Evolutionary conservation across 2,329 filamentous ascomycete species (phyloP), one percentile per base, ranked within the genome.

Genomic region (Clonostachys rhizophaga): DNA sequence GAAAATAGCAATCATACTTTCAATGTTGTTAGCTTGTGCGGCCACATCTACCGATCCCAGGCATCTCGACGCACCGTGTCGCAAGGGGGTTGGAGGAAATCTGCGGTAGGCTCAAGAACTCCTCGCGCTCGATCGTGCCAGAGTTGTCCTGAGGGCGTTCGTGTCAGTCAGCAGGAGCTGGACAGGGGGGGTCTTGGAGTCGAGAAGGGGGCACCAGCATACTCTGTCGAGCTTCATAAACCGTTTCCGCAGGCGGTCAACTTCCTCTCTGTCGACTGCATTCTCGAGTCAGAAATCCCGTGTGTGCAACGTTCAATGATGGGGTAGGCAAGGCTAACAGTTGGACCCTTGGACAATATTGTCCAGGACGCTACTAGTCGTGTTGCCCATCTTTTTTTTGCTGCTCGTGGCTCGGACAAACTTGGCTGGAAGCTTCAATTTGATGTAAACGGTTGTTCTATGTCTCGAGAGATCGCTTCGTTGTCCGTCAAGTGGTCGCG

Each of bases 151-250:
- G 24, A 9, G 35, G 12, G 30, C 12, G 37, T 10, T 16, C 17
- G 16, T 35, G 37, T 33, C 40, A 47, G 43, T 33, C 42, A 30
- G 24, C 24, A 30, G 9, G 9, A 30, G 9, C 24, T 30, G 24
- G 24, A 30, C 24, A 30, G 24, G 24, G 24, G 24, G 24, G 24
- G 36, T 40, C 14, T 34, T 37, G 14, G 16, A 16, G 17, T 16
- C 18, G 9, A 24, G 24, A 30, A 30, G 24, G 24, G n/a, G 16
- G 40, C 24, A 18, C 36, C 41, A 20, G 55, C 73, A 56, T 71
- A 94, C 92, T 82, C 96, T 97, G 71, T 99, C 94, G 50, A 99
- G 77, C 74, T 99, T 99, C 92, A 97, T 97, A 65, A 99, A 99
- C 52, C 92, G 83, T 76, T 99, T 99, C 63, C 91, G 83, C 65